Evolutionary conservation across 441 rosid genomes (phyloP).

Genomic region (Cnidoscolus chayamansa): DNA sequence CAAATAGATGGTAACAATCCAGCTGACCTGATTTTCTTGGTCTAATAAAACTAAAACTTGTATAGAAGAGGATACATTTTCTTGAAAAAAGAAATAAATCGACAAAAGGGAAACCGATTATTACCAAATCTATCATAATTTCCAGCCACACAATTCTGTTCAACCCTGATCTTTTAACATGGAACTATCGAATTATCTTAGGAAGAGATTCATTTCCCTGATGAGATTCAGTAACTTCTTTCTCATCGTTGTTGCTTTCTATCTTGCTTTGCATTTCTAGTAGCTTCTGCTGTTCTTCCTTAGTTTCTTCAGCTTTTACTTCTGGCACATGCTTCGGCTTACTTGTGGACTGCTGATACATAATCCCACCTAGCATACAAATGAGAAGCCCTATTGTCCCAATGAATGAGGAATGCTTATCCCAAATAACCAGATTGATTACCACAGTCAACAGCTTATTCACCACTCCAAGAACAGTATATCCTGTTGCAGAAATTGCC

Average conservation of each 20-base stretch:
- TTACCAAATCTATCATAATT: background rate
- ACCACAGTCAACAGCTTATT: conserved; percentile 86
- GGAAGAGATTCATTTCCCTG: conserved; percentile 10
- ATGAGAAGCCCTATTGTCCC: conserved; percentile 86
- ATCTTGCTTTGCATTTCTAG: conserved; percentile 61
- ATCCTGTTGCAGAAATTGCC: conserved; percentile 94
- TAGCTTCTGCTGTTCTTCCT: conserved; percentile 66
- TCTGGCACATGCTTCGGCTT: conserved; percentile 51
- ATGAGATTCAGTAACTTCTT: conserved; percentile 28
- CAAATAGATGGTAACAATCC: too few relatives aligned
- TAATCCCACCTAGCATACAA: conserved; percentile 82
- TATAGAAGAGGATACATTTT: background rate
- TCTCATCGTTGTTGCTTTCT: conserved; percentile 29
- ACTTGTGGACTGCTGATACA: conserved; percentile 83
- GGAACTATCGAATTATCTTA: background rate
- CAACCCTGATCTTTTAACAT: background rate
- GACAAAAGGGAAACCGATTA: background rate
- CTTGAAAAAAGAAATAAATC: too few relatives aligned
- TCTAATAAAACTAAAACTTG: background rate
- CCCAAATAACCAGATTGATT: conserved; percentile 87
- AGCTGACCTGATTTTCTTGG: conserved; percentile 6
- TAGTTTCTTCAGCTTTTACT: conserved; percentile 36
- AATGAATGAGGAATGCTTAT: conserved; percentile 73
- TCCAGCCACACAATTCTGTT: background rate
- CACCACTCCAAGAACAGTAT: conserved; percentile 92